Conservation (phyloP, 257 asterid genomes). For the Gentiana dahurica region DNA sequence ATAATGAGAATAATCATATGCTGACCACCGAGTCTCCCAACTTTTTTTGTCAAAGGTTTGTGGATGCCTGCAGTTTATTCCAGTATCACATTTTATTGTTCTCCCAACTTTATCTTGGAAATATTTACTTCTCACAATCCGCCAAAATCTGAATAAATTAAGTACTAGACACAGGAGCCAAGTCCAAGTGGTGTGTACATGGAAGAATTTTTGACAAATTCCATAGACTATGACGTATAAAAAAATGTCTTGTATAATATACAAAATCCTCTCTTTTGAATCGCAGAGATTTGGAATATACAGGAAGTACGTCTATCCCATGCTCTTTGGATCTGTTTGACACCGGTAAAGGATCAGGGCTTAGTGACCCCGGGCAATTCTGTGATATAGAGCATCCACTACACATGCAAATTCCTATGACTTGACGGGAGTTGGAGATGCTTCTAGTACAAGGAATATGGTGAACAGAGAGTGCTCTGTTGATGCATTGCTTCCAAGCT, state of each 20-base stretch:
- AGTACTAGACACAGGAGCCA: background rate
- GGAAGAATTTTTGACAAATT: background rate
- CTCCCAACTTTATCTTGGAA: background rate
- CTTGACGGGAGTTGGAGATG: conserved; percentile 11
- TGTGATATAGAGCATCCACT: conserved; percentile 16
- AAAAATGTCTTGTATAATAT: background rate
- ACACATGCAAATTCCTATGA: conserved; percentile 1
- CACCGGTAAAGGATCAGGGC: conserved; percentile 29
- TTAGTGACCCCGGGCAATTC: conserved; percentile 32
- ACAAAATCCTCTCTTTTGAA: conserved; percentile 7
- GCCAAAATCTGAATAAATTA: background rate
- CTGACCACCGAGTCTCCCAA: conserved; percentile 39
- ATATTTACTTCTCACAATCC: background rate
- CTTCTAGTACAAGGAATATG: conserved; percentile 3
- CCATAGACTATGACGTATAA: background rate
- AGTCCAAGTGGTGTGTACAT: background rate
- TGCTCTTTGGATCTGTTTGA: conserved; percentile 35
- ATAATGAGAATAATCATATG: conserved; percentile 40
- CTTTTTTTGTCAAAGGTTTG: conserved; percentile 43
- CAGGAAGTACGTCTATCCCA: conserved; percentile 35
- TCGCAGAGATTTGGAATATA: conserved; percentile 45
- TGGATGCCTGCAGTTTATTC: conserved; percentile 1
- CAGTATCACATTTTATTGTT: background rate
- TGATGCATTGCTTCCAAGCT: conserved; percentile 37
- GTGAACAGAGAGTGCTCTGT: conserved; percentile 27